Percentiles rank a stretch among this genome's conserved stretches.
These are phyloP conservation scores for Imleria badia DNA, from an alignment of 768 basidiomycete species.

Conservation along the genomic window DNA sequence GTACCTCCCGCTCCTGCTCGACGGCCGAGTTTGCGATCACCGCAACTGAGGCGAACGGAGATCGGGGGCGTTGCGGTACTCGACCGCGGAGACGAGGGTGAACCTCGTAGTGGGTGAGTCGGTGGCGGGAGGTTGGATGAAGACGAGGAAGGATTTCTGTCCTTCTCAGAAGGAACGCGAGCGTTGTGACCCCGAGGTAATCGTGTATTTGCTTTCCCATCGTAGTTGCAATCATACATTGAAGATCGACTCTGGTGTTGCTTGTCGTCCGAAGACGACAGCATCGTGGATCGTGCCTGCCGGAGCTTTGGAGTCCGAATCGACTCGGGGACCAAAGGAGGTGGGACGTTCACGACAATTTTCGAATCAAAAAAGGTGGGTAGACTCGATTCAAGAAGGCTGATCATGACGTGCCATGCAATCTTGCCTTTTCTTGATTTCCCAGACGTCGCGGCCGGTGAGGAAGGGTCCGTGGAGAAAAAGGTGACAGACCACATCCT, in stretches of 20 bases:
- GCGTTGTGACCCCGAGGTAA: neutral
- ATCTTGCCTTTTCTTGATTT: slow-evolving; percentile 7
- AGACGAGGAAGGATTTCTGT: neutral
- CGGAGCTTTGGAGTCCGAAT: neutral
- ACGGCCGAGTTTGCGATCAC: slow-evolving; percentile 12
- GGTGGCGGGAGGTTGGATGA: neutral
- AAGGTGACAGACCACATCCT: slow-evolving; percentile 28
- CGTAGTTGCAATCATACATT: neutral
- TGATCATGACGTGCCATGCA: slow-evolving; percentile 46
- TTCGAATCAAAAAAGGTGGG: slow-evolving; percentile 19
- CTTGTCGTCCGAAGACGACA: neutral
- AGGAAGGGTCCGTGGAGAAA: slow-evolving; percentile 13
- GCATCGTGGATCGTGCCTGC: slow-evolving; percentile 1
- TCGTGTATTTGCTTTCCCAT: neutral
- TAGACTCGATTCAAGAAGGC: slow-evolving; percentile 22
- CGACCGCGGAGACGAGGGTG: neutral
- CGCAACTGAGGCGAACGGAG: slow-evolving; percentile 4
- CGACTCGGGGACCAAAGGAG: neutral
- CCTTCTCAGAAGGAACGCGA: neutral
- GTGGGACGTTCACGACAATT: slow-evolving; percentile 7
- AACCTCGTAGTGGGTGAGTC: neutral
- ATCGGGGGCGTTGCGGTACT: neutral
- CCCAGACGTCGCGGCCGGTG: neutral
- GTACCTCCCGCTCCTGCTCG: slow-evolving; percentile 5
- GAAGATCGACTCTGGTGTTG: neutral